Evolutionary conservation across 495 filamentous ascomycete species (phyloP).

Genomic region (Cercophora scortea): DNA sequence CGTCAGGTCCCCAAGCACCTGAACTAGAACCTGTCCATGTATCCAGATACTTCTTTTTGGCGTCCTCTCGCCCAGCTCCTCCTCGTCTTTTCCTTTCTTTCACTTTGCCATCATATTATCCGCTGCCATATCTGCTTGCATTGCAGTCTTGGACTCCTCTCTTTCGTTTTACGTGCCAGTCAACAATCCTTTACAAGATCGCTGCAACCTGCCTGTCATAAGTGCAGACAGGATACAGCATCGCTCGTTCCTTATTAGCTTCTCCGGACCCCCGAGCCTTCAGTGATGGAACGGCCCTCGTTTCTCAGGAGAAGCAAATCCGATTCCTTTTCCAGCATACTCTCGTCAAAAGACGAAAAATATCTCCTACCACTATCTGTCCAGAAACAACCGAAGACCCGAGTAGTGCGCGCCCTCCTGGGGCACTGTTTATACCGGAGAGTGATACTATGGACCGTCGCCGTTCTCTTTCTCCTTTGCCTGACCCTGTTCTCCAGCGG

Average conservation of each 20-base stretch:
- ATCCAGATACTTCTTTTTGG: too few species aligned
- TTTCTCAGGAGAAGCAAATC: slow-evolving; percentile 10
- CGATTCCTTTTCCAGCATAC: slow-evolving; percentile 7
- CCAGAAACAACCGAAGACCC: slow-evolving; percentile 6
- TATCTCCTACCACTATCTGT: slow-evolving; percentile 6
- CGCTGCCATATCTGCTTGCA: not conserved
- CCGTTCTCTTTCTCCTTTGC: slow-evolving; percentile 20
- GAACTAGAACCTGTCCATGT: too few species aligned
- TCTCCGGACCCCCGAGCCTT: not conserved
- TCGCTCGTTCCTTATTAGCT: not conserved
- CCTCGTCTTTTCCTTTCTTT: not conserved
- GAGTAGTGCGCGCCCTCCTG: slow-evolving; percentile 23
- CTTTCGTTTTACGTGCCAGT: not conserved
- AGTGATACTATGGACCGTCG: slow-evolving; percentile 31
- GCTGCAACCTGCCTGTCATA: not conserved
- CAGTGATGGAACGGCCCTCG: slow-evolving; percentile 15
- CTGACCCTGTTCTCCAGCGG: slow-evolving; percentile 19
- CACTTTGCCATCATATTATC: not conserved
- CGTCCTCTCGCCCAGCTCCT: too few species aligned
- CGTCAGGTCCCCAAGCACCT: too few species aligned
- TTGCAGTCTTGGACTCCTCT: not conserved
- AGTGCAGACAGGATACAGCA: not conserved
- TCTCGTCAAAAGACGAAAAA: slow-evolving; percentile 11
- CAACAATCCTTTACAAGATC: not conserved
- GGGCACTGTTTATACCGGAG: slow-evolving; percentile 35